Conservation (phyloP, 805 yeast species). For the Nematodospora valgi region DNA sequence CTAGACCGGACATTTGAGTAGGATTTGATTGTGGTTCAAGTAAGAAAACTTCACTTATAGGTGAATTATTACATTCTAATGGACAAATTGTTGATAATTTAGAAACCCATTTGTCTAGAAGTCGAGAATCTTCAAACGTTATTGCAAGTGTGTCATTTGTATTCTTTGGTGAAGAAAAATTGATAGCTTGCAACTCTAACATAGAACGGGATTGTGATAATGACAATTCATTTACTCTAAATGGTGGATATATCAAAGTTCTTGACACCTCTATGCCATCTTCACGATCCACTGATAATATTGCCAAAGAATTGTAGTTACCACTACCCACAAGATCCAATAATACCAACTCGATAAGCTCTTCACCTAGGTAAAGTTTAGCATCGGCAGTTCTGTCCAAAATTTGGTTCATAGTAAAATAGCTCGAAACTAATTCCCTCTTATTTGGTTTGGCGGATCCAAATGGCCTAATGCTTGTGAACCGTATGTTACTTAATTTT, state of each 20-base stretch:
- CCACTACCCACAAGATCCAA: conserved; percentile 24
- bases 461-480: conserved; percentile 31
- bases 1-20: conserved; percentile 28
- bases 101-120: conserved; percentile 27
- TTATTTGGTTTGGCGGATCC: conserved; percentile 15
- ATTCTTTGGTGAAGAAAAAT: conserved; percentile 16
- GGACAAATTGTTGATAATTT: conserved; percentile 35
- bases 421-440: conserved; percentile 29
- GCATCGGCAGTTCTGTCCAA: conserved; percentile 29
- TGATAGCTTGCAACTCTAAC: conserved; percentile 14
- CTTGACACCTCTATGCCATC: conserved; percentile 15
- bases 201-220: conserved; percentile 14
- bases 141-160: conserved; percentile 13
- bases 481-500: conserved; percentile 29
- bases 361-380: conserved; percentile 11
- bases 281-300: conserved; percentile 19
- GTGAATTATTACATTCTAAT: conserved; percentile 21
- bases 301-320: conserved; percentile 36
- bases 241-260: conserved; percentile 40
- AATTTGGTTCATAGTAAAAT: conserved; percentile 34
- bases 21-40: conserved; percentile 14
- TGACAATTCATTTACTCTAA: conserved; percentile 35
- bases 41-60: conserved; percentile 17
- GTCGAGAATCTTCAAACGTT: conserved; percentile 12
- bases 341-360: conserved; percentile 29